These are phyloP conservation scores for Diaporthe helianthi DNA, from an alignment of 2,329 filamentous ascomycete genomes.

Conservation along the genomic window DNA sequence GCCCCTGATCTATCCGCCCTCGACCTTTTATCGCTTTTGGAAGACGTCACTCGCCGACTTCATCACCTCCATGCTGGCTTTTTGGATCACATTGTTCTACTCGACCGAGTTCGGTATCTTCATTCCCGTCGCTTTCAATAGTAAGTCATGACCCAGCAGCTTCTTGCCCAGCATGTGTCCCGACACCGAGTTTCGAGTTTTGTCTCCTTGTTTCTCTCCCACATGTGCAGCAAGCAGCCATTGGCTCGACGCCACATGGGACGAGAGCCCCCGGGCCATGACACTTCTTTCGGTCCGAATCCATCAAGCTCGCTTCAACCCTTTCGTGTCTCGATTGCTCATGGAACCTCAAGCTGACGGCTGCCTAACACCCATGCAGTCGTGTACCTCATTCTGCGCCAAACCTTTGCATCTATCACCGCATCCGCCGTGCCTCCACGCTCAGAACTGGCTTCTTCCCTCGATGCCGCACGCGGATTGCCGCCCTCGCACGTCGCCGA, in stretches of 20 bases:
- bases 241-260: not conserved
- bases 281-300: not conserved
- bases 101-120: constrained; percentile 67
- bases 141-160: not conserved
- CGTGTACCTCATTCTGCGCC: constrained; percentile 64
- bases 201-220: too few relatives aligned
- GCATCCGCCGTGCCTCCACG: constrained; percentile 40
- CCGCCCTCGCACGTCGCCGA: constrained; percentile 44
- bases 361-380: constrained; percentile 39
- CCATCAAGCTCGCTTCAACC: not conserved
- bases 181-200: not conserved
- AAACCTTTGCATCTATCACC: constrained; percentile 58
- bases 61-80: constrained; percentile 66
- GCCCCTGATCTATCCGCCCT: constrained; percentile 65
- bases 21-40: constrained; percentile 69
- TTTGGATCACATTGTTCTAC: constrained; percentile 70
- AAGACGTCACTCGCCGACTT: constrained; percentile 69
- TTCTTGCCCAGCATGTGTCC: too few relatives aligned
- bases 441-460: constrained; percentile 40
- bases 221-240: too few relatives aligned
- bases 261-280: too few relatives aligned
- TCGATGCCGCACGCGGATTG: constrained; percentile 39
- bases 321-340: not conserved
- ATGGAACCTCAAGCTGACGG: too few relatives aligned
- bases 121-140: constrained; percentile 66